Evolutionary conservation across 805 yeast species (phyloP).

Genomic region (Candida quercuum): DNA sequence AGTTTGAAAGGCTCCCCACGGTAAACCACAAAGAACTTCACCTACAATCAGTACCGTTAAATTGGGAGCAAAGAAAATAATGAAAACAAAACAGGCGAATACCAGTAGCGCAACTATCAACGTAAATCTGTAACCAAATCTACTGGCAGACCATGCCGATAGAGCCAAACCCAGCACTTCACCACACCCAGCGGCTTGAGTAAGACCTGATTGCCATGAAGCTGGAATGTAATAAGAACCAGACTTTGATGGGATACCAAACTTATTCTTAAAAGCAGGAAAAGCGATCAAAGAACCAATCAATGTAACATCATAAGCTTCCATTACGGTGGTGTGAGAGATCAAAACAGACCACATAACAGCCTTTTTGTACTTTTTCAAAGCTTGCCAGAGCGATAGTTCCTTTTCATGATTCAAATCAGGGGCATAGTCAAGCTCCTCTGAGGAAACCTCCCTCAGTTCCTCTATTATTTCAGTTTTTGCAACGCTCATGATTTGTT

Average conservation of each 20-base stretch:
- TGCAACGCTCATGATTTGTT: too few relatives aligned
- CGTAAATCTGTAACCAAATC: constrained; percentile 40
- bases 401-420: too few relatives aligned
- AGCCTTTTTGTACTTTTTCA: too few relatives aligned
- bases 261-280: neutral
- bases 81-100: constrained; percentile 35
- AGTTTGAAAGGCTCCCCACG: constrained; percentile 54
- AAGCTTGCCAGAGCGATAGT: too few relatives aligned
- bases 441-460: too few relatives aligned
- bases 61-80: constrained; percentile 40
- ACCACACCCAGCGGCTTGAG: constrained; percentile 25
- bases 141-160: constrained; percentile 40
- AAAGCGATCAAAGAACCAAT: neutral
- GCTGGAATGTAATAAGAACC: neutral
- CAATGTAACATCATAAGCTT: neutral
- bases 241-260: neutral
- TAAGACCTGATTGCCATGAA: neutral
- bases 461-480: too few relatives aligned
- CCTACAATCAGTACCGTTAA: constrained; percentile 20
- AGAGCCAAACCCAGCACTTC: constrained; percentile 41
- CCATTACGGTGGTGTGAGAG: neutral
- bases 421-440: too few relatives aligned
- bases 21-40: constrained; percentile 35
- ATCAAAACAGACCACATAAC: neutral
- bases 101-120: constrained; percentile 26